Conservation (phyloP, 148 eudicot species). For the Chenopodium album region DNA sequence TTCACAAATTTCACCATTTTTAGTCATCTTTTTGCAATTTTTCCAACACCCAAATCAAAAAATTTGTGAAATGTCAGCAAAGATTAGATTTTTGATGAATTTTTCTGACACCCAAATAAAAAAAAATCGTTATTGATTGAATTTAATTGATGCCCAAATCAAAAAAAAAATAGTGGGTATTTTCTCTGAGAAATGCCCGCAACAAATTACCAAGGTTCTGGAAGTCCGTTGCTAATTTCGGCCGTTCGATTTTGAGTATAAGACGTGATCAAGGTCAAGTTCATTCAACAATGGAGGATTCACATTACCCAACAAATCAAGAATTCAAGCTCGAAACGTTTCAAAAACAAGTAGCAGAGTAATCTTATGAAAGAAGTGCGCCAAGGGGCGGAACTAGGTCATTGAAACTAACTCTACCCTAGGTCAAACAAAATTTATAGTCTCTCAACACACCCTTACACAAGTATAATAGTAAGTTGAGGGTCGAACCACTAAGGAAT, state of each 20-base stretch:
- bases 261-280: constrained; percentile 50
- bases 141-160: constrained; percentile 6
- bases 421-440: too few species aligned
- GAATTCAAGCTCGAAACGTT: constrained; percentile 52
- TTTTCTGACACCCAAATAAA: background rate
- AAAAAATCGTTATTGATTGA: background rate
- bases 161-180: constrained; percentile 19
- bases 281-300: constrained; percentile 30
- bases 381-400: too few species aligned
- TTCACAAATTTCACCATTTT: background rate
- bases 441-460: too few species aligned
- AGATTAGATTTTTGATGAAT: background rate
- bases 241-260: constrained; percentile 46
- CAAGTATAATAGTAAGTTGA: too few species aligned
- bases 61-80: background rate
- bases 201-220: constrained; percentile 53
- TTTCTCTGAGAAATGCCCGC: constrained; percentile 55
- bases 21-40: background rate
- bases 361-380: constrained; percentile 62
- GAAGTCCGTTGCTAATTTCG: constrained; percentile 38
- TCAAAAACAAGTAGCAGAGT: constrained; percentile 53
- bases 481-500: too few species aligned
- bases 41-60: background rate
- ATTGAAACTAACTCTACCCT: too few species aligned
- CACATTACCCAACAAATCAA: constrained; percentile 34